A percentile compares a stretch with the other conserved stretches of the same genome.
Evolutionary conservation across 23 red algal genomes (phyloP).

Genomic region (Cyanidium caldarium): DNA sequence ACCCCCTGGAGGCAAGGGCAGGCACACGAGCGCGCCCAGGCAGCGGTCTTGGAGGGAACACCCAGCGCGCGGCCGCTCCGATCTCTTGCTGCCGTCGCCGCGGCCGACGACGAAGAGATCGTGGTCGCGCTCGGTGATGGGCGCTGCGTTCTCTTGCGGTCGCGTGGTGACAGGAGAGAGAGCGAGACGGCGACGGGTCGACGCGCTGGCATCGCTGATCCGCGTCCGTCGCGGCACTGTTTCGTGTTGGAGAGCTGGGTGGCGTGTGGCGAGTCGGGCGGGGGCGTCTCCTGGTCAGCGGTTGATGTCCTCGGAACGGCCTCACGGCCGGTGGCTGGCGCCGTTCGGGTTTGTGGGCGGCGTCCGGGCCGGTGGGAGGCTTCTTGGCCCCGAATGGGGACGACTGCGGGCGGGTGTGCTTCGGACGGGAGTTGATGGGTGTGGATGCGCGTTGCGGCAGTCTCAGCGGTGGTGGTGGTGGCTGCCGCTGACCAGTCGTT

Average conservation of each 20-base stretch:
- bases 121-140: slow-evolving; percentile 11
- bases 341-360: slow-evolving; percentile 6
- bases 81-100: slow-evolving; percentile 11
- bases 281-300: too few relatives aligned
- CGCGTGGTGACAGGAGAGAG: slow-evolving; percentile 14
- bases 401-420: background rate
- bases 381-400: slow-evolving; percentile 17
- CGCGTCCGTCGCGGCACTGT: slow-evolving; percentile 19
- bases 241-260: too few relatives aligned
- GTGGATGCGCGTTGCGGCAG: background rate
- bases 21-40: too few relatives aligned
- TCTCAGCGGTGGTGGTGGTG: background rate
- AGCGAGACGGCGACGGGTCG: background rate
- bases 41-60: too few relatives aligned
- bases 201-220: slow-evolving; percentile 13
- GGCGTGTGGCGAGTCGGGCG: too few relatives aligned
- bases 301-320: slow-evolving; percentile 20
- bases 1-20: too few relatives aligned
- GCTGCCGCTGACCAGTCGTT: background rate
- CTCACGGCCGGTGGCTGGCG: slow-evolving; percentile 23
- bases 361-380: slow-evolving; percentile 17
- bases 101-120: slow-evolving; percentile 15
- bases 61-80: too few relatives aligned
- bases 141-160: slow-evolving; percentile 26
- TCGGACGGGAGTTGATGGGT: background rate